Evolutionary conservation across 495 filamentous ascomycete species (phyloP).

Genomic region (Penicillium verhagenii): DNA sequence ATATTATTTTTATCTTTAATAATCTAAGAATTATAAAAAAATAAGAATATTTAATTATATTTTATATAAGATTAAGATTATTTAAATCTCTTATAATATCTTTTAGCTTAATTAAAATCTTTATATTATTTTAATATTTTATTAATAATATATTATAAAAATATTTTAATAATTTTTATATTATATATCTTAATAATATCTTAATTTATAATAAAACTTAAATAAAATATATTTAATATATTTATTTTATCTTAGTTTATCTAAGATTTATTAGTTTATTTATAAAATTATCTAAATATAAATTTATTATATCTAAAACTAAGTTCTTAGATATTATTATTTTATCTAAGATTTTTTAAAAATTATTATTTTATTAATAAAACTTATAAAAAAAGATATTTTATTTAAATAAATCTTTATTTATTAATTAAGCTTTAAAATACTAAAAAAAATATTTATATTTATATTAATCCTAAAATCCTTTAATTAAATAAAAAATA

Average conservation of each 20-base stretch:
- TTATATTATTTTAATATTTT: background rate
- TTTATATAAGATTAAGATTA: background rate
- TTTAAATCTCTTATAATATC: background rate
- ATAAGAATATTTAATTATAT: background rate
- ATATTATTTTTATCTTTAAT: slow-evolving; percentile 2
- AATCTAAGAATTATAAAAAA: background rate
- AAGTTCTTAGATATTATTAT: background rate
- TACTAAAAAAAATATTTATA: background rate
- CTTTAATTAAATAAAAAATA: background rate
- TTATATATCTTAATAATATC: background rate
- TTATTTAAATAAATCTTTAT: background rate
- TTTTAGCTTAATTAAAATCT: background rate
- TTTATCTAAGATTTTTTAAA: background rate
- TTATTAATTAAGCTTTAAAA: background rate
- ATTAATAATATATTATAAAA: background rate
- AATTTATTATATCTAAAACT: background rate
- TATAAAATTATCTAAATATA: background rate
- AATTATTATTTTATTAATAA: background rate
- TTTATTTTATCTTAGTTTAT: background rate
- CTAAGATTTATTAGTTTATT: background rate
- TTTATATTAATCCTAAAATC: background rate
- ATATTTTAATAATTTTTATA: background rate
- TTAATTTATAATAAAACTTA: background rate
- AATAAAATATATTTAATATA: slow-evolving; percentile 1
- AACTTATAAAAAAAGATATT: background rate